Conservation (phyloP, 306 rosid species). For the Adenanthera pavonina region DNA sequence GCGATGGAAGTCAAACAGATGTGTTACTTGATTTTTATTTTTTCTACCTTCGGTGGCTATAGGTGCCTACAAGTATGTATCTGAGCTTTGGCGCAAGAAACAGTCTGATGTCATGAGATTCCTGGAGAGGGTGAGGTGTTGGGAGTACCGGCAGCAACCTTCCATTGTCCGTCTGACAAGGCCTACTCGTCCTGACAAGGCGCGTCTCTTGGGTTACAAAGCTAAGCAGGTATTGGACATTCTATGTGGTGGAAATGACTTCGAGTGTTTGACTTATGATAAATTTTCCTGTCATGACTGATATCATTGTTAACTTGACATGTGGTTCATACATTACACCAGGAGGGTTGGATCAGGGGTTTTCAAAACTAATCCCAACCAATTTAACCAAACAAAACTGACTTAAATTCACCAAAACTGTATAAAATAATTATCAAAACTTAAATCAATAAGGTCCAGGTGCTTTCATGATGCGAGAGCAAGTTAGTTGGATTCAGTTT, state of each 20-base stretch:
- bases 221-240: not conserved
- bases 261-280: not conserved
- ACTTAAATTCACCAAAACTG: no score
- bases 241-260: not conserved
- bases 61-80: conserved; percentile 13
- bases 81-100: conserved; percentile 2
- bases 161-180: not conserved
- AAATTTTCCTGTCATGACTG: not conserved
- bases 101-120: not conserved
- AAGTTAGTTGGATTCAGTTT: not conserved
- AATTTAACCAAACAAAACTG: not conserved
- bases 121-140: conserved; percentile 2
- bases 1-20: not conserved
- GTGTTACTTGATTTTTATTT: not conserved
- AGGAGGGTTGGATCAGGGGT: not conserved
- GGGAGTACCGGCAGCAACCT: conserved; percentile 8
- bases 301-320: not conserved
- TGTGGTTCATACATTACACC: not conserved
- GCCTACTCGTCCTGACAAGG: conserved; percentile 9
- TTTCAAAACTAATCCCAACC: not conserved
- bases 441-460: not conserved
- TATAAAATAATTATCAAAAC: no score
- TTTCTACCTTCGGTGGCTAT: not conserved
- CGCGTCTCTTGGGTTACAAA: not conserved
- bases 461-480: not conserved